Evolutionary conservation across 345 rosid genomes (phyloP).

Genomic region (Gossypium rotundifolium): DNA sequence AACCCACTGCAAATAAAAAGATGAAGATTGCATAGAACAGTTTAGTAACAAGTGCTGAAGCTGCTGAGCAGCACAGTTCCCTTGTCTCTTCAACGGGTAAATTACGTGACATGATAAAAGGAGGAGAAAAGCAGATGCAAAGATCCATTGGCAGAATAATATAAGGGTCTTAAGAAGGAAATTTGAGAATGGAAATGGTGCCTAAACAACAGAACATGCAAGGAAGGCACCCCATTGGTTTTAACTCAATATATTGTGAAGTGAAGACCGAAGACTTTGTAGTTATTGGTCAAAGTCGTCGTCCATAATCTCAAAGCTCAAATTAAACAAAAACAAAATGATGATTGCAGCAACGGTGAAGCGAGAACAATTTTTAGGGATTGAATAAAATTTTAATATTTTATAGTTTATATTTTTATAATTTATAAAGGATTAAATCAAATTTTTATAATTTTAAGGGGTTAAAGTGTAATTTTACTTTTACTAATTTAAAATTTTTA

Average conservation of each 20-base stretch:
- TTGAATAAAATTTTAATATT: no score
- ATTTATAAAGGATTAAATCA: no score
- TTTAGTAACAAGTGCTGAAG: conserved; percentile 11
- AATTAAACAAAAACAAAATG: not conserved
- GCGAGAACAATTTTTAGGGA: no score
- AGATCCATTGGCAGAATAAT: not conserved
- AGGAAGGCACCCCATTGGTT: not conserved
- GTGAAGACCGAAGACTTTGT: not conserved
- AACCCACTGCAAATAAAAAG: conserved; percentile 27
- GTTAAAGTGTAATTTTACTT: no score
- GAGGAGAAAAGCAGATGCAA: conserved; percentile 7
- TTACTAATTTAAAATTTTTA: no score
- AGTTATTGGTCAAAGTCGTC: not conserved
- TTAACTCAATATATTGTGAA: not conserved
- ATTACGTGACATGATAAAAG: not conserved
- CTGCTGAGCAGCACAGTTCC: conserved; percentile 10
- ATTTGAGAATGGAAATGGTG: not conserved
- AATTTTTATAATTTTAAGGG: no score
- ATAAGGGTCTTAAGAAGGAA: not conserved
- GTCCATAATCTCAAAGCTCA: not conserved
- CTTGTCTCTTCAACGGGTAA: conserved; percentile 4
- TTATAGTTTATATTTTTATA: no score
- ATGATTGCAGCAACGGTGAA: no score
- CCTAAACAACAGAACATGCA: not conserved
- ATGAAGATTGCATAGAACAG: conserved; percentile 18